phyloP scores from a whole-genome alignment of 75 land plant species.

The Sequoiadendron giganteum region DNA sequence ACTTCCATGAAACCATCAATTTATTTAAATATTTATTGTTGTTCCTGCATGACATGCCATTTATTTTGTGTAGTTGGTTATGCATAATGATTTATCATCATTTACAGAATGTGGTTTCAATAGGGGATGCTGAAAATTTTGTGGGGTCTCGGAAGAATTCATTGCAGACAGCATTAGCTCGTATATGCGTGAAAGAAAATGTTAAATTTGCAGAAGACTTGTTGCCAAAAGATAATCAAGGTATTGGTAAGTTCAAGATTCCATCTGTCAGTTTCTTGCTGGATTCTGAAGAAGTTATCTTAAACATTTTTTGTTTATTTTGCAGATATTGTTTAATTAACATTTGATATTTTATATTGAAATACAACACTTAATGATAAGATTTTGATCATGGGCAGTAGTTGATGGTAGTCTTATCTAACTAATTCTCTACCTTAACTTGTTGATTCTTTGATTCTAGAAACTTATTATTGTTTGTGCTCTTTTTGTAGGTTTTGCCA shows the following conservation, averaged over 20 bases:
- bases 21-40: no score
- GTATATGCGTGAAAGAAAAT: conserved; percentile 45
- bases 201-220: conserved; percentile 52
- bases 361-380: not conserved
- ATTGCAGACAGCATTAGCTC: conserved; percentile 53
- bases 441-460: not conserved
- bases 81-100: conserved; percentile 8
- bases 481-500: not conserved
- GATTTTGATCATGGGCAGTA: not conserved
- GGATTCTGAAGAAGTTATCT: not conserved
- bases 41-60: not conserved
- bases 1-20: no score
- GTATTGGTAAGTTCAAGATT: conserved; percentile 26
- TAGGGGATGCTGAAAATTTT: conserved; percentile 69
- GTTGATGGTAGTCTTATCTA: not conserved
- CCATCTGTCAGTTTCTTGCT: not conserved
- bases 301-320: not conserved
- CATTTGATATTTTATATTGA: not conserved
- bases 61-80: not conserved
- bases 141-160: conserved; percentile 47
- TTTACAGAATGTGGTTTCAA: conserved; percentile 40
- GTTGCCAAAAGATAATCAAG: conserved; percentile 26
- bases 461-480: not conserved
- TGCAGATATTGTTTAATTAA: not conserved
- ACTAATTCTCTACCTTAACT: not conserved